phyloP scores from a whole-genome alignment of 2,329 filamentous ascomycete species.

The Calonectria hawksworthii region DNA sequence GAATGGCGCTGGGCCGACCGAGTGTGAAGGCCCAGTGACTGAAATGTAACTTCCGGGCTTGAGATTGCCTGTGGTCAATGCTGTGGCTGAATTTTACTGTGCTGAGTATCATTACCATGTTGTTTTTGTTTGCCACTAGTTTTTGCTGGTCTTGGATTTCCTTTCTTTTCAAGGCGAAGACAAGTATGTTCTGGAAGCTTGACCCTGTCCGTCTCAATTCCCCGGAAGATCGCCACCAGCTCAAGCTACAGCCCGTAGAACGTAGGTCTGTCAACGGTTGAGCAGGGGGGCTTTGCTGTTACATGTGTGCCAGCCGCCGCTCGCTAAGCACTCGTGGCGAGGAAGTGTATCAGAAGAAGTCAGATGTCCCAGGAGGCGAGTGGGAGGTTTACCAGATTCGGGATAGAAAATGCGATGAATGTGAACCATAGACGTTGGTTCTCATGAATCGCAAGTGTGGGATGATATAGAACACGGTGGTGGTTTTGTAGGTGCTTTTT shows the following conservation, averaged over 20 bases:
- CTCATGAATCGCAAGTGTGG: background rate
- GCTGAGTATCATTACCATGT: background rate
- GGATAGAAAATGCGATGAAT: background rate
- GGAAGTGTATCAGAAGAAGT: background rate
- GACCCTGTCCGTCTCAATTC: background rate
- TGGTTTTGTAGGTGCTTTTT: slow-evolving; percentile 1
- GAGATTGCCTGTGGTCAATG: background rate
- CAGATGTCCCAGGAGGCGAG: background rate
- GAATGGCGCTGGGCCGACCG: too few relatives aligned
- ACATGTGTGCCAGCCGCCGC: slow-evolving; percentile 2
- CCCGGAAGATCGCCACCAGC: background rate
- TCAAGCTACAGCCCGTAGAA: slow-evolving; percentile 10
- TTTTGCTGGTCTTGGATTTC: background rate
- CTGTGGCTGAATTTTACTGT: background rate
- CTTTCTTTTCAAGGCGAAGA: background rate
- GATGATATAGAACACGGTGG: background rate
- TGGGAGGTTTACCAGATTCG: background rate
- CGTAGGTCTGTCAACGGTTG: slow-evolving; percentile 11
- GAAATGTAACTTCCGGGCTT: background rate
- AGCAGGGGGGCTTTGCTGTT: slow-evolving; percentile 13
- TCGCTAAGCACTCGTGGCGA: background rate
- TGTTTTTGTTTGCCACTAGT: background rate
- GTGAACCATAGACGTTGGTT: background rate
- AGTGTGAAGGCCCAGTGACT: background rate
- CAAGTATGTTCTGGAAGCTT: slow-evolving; percentile 13